These are phyloP conservation scores for Pseudogymnoascus sp. DNA, from an alignment of 2,329 filamentous ascomycete genomes.

Conservation along the genomic window DNA sequence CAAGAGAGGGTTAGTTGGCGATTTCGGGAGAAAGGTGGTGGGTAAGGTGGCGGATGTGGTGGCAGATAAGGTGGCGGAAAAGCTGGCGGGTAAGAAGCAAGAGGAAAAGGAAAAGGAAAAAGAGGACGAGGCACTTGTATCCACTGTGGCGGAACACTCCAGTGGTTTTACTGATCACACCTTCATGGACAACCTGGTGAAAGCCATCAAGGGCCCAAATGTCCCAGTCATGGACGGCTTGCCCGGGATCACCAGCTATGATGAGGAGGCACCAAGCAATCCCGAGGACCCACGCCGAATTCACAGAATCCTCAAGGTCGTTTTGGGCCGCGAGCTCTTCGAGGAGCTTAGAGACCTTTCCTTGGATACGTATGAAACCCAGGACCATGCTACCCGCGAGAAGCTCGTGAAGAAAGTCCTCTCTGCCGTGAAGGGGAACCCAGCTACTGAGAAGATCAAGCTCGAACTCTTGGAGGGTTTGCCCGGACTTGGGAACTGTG, in stretches of 20 bases:
- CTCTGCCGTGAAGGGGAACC: background rate
- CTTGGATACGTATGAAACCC: background rate
- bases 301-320: background rate
- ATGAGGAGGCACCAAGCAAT: background rate
- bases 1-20: background rate
- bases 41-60: background rate
- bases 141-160: background rate
- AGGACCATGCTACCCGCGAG: background rate
- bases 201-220: background rate
- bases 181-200: slow-evolving; percentile 3
- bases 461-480: background rate
- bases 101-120: too few species aligned
- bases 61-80: background rate
- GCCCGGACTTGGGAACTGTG: background rate
- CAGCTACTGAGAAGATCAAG: background rate
- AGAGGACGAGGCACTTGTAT: background rate
- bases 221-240: background rate
- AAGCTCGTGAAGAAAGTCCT: background rate
- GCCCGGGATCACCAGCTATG: background rate
- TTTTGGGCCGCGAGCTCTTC: background rate
- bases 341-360: background rate
- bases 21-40: background rate
- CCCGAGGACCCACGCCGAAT: background rate
- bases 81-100: background rate
- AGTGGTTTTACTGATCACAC: background rate